A percentile compares a stretch with the other conserved stretches of the same genome.
These are phyloP conservation scores for Sphagnum contortum DNA, from an alignment of 225 moss, liverwort and hornwort species.

Conservation along the genomic window DNA sequence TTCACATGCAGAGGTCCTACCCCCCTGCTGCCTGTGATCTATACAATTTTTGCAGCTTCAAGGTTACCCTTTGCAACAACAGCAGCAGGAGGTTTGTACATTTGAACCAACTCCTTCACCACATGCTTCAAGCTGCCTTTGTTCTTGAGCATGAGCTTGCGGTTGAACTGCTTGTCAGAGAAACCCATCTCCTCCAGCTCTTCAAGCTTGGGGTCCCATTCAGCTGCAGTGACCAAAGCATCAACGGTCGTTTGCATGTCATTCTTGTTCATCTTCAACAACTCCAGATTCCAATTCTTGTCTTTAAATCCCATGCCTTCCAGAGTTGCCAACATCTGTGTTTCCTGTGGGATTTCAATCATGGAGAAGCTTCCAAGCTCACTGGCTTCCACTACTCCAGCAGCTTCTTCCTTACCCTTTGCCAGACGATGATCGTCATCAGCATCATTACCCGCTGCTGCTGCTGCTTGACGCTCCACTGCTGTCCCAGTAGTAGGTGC, in stretches of 20 bases:
- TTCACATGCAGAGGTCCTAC: too few relatives aligned
- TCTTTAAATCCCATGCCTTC: conserved; percentile 79
- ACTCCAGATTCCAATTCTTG: conserved; percentile 49
- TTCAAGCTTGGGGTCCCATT: conserved; percentile 91
- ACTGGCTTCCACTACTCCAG: conserved; percentile 43
- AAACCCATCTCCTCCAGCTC: conserved; percentile 98
- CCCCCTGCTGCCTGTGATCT: too few relatives aligned
- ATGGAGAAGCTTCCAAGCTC: conserved; percentile 84
- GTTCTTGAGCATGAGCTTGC: conserved; percentile 95
- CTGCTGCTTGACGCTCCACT: background rate
- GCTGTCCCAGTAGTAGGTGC: conserved; percentile 19
- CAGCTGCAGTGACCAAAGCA: conserved; percentile 66
- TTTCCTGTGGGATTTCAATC: conserved; percentile 64
- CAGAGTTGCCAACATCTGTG: conserved; percentile 32
- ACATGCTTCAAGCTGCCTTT: conserved; percentile 94
- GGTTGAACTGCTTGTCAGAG: conserved; percentile 72
- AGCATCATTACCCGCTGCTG: background rate
- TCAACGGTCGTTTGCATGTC: conserved; percentile 74
- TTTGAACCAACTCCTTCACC: conserved; percentile 92
- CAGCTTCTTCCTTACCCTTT: conserved; percentile 24
- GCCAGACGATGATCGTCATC: conserved; percentile 11
- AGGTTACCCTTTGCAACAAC: background rate
- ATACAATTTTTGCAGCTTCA: too few relatives aligned
- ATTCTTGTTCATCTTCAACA: conserved; percentile 60
- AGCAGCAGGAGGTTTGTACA: conserved; percentile 55